Conservation (phyloP, 2,329 filamentous ascomycete genomes). For the Cercospora sojina region DNA sequence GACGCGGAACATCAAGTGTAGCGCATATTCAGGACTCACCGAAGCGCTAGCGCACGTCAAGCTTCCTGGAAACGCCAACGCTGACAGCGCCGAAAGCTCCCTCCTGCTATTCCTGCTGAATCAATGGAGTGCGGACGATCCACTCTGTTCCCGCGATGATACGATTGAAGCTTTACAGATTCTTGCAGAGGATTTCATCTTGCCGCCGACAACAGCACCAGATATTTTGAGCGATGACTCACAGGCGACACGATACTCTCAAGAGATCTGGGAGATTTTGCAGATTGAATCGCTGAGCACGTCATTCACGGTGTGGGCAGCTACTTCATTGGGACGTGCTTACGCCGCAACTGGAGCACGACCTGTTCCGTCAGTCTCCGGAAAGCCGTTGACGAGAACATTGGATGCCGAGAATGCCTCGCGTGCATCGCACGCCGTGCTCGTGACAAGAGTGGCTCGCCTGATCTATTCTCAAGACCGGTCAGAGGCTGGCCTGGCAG, state of each 20-base stretch:
- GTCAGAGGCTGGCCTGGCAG: constrained; percentile 46
- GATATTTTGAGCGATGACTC: constrained; percentile 70
- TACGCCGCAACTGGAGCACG: constrained; percentile 58
- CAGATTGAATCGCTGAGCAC: constrained; percentile 24
- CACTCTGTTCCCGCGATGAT: constrained; percentile 69
- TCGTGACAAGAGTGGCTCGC: constrained; percentile 39
- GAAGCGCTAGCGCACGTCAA: constrained; percentile 52
- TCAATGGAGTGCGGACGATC: constrained; percentile 62
- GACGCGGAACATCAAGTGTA: background rate
- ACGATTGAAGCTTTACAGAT: constrained; percentile 68
- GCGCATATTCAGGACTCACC: constrained; percentile 17
- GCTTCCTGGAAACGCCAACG: constrained; percentile 66
- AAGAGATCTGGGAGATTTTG: constrained; percentile 30
- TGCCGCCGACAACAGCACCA: constrained; percentile 56
- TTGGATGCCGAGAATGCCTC: constrained; percentile 6
- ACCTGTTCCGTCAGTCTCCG: constrained; percentile 9
- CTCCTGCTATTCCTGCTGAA: constrained; percentile 76
- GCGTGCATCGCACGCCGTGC: constrained; percentile 35
- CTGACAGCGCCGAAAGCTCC: constrained; percentile 71
- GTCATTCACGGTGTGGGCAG: constrained; percentile 69
- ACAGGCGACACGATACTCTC: constrained; percentile 51
- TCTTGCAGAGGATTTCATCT: constrained; percentile 72
- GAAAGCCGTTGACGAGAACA: background rate
- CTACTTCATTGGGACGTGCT: constrained; percentile 76
- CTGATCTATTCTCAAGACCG: constrained; percentile 34